A percentile compares a stretch with the other conserved stretches of the same genome.
phyloP scores from a whole-genome alignment of 139 green algal genomes.

The Haematococcus lacustris region DNA sequence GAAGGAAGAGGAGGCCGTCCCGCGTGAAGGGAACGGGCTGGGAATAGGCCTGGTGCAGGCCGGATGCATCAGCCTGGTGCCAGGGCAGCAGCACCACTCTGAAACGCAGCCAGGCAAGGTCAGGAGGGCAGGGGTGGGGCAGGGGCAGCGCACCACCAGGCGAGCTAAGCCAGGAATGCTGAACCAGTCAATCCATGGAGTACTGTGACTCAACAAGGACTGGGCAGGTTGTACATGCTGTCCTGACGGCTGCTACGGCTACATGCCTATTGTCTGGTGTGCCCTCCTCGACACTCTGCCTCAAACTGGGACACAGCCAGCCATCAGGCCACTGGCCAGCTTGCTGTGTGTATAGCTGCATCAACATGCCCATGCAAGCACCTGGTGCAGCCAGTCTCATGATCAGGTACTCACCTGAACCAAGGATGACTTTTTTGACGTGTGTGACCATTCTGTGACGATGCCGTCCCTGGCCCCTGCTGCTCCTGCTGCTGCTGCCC shows the following conservation, averaged over 20 bases:
- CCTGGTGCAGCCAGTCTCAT: too few species aligned
- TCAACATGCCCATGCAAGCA: neutral
- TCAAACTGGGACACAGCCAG: too few species aligned
- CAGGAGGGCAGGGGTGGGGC: neutral
- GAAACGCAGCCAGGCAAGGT: neutral
- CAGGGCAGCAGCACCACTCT: slow-evolving; percentile 22
- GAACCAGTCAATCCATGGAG: too few species aligned
- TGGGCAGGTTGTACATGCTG: neutral
- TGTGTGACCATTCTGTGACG: too few species aligned
- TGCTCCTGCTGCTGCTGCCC: neutral
- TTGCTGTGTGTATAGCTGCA: neutral
- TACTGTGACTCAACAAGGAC: too few species aligned
- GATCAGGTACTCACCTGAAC: too few species aligned
- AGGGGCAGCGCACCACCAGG: too few species aligned
- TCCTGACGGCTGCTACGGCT: neutral
- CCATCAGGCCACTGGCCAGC: too few species aligned
- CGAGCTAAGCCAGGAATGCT: too few species aligned
- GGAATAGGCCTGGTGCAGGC: slow-evolving; percentile 33
- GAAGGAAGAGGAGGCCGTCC: slow-evolving; percentile 77
- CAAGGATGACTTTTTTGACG: too few species aligned
- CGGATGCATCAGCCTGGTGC: slow-evolving; percentile 25
- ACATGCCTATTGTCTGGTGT: neutral
- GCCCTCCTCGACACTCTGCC: too few species aligned
- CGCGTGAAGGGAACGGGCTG: slow-evolving; percentile 33
- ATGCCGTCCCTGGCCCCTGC: neutral